Conservation (phyloP, 305 asterid genomes). For the Caryopteris hybrid region DNA sequence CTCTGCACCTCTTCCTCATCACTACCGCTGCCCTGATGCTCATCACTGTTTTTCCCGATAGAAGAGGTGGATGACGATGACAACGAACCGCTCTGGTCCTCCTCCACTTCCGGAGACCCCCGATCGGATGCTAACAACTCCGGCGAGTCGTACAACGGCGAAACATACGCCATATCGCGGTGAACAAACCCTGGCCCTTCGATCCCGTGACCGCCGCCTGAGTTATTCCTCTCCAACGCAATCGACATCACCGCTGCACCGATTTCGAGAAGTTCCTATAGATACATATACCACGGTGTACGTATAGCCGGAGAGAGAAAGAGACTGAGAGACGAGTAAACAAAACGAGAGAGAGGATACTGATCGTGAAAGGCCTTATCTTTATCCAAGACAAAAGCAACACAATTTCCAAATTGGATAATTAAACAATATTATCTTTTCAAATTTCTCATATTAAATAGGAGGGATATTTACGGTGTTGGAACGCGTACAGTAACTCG, state of each 20-base stretch:
- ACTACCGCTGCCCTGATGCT: slow-evolving; percentile 28
- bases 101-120: slow-evolving; percentile 19
- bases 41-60: slow-evolving; percentile 68
- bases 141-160: slow-evolving; percentile 25
- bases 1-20: slow-evolving; percentile 69
- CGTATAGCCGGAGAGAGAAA: slow-evolving; percentile 14
- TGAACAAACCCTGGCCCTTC: slow-evolving; percentile 37
- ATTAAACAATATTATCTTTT: slow-evolving; percentile 27
- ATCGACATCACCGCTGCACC: slow-evolving; percentile 35
- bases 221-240: slow-evolving; percentile 39
- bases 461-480: neutral
- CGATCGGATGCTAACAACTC: slow-evolving; percentile 24
- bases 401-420: slow-evolving; percentile 25
- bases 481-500: neutral
- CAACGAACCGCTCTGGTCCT: slow-evolving; percentile 16
- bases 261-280: neutral
- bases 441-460: neutral
- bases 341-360: slow-evolving; percentile 6
- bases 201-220: slow-evolving; percentile 35
- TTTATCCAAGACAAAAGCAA: slow-evolving; percentile 30
- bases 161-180: slow-evolving; percentile 22
- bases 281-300: neutral
- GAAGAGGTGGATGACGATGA: slow-evolving; percentile 60
- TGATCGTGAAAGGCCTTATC: slow-evolving; percentile 26
- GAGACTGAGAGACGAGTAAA: neutral